Base-by-base conservation (phyloP, 345 rosid genomes). In the Ceriops decandra region DNA sequence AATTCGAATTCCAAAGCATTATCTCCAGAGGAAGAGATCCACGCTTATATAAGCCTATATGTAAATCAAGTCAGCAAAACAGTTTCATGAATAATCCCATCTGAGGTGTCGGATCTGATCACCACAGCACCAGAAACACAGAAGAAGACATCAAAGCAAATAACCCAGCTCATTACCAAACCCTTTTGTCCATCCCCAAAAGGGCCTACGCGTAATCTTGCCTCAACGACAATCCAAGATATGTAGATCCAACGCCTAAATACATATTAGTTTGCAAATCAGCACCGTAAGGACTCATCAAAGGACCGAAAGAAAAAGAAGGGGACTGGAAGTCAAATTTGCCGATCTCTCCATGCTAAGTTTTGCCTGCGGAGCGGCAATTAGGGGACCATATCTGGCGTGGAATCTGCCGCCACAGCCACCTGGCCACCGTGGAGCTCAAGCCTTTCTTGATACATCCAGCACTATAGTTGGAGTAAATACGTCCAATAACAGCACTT, bases 181-280 rank as follows among this genome's bases (percentile, higher is more conserved):
- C 26, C 28, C 17, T 26, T 24, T 3, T 24, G 59, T 21, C 16
- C 31, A 24, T 56, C 59, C 19, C 28, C 59, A 56, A 56, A 24
- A 9, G 31, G 49, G 13, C 16, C 6, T 3, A 56, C 16, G 2
- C 2, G 6, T 21, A 11, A 56, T 24, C 26, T 24, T 30, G 59
- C 31, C 31, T 11, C 22, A 31, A 56, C 59, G 1, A 24, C 21
- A 52, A 42, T 51, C 72, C 65, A 64, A 24, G 63, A 42, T 64
- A 24, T 32, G 63, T 58, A 76, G 75, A 79, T 72, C 77, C 72
- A 57, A 42, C 30, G 5, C 10, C 42, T 26, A 68, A 7, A 38
- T 52, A 72, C 51, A 71, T 52, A 62, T 60, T 58, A 49, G 36
- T 52, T 30, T 63, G 38, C 20, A 68, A 76, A 70, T 54, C 64